A percentile compares a stretch with the other conserved stretches of the same genome.
These are phyloP conservation scores for Pseudogymnoascus sp. DNA, from an alignment of 2,329 filamentous ascomycete genomes.

Conservation along the genomic window DNA sequence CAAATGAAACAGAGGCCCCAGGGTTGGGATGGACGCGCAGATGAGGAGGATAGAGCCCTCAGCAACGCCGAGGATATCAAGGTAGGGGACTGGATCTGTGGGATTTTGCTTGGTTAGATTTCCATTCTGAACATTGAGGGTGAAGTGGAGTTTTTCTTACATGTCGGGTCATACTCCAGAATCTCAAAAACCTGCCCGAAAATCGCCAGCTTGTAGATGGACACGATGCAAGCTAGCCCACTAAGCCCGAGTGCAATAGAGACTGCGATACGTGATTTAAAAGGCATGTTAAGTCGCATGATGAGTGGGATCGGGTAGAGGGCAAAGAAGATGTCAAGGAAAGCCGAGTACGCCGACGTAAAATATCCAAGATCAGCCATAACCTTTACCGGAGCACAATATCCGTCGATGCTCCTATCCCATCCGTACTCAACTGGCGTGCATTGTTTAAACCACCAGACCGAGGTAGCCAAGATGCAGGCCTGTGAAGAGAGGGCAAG, in stretches of 20 bases:
- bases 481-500: slow-evolving; percentile 29
- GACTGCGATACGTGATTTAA: slow-evolving; percentile 23
- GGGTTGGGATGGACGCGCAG: slow-evolving; percentile 11
- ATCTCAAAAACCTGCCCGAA: slow-evolving; percentile 23
- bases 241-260: slow-evolving; percentile 24
- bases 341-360: slow-evolving; percentile 27
- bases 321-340: slow-evolving; percentile 29
- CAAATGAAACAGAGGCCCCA: slow-evolving; percentile 12
- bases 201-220: slow-evolving; percentile 26
- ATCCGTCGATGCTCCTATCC: slow-evolving; percentile 24
- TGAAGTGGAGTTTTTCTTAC: slow-evolving; percentile 18
- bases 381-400: slow-evolving; percentile 21
- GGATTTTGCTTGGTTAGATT: not conserved
- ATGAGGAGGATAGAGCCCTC: slow-evolving; percentile 14
- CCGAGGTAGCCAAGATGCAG: slow-evolving; percentile 25
- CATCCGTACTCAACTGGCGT: slow-evolving; percentile 24
- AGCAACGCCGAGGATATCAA: slow-evolving; percentile 25
- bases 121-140: slow-evolving; percentile 11
- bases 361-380: slow-evolving; percentile 26
- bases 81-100: slow-evolving; percentile 23
- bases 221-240: slow-evolving; percentile 24
- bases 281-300: slow-evolving; percentile 29
- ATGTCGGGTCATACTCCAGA: slow-evolving; percentile 24
- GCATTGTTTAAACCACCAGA: slow-evolving; percentile 30
- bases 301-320: slow-evolving; percentile 28